Evolutionary conservation across 306 rosid genomes (phyloP).

Genomic region (Prunus mume): DNA sequence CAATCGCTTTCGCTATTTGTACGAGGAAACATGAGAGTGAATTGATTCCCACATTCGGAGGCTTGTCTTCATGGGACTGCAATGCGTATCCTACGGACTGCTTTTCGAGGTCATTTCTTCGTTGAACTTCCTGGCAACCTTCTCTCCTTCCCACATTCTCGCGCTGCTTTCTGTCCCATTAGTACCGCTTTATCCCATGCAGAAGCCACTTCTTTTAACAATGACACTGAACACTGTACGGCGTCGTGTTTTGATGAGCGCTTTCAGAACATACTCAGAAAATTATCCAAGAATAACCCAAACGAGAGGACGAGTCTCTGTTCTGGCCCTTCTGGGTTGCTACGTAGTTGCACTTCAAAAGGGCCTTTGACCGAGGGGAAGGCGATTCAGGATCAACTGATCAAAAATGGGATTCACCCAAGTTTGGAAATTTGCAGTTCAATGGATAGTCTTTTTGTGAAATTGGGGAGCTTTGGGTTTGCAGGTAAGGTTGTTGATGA

Average conservation of each 20-base stretch:
- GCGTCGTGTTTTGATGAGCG: not conserved
- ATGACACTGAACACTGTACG: not conserved
- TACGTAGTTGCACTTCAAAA: constrained; percentile 12
- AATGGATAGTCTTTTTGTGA: constrained; percentile 20
- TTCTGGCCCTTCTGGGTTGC: no score
- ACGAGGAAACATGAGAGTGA: no score
- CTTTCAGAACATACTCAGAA: not conserved
- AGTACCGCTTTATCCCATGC: not conserved
- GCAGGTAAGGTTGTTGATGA: constrained; percentile 27
- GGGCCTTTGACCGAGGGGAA: constrained; percentile 22
- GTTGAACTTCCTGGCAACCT: no score
- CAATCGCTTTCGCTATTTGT: no score
- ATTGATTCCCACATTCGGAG: no score
- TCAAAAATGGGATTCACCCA: constrained; percentile 21
- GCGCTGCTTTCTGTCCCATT: not conserved
- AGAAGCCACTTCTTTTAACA: not conserved
- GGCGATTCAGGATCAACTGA: constrained; percentile 27
- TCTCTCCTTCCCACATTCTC: not conserved
- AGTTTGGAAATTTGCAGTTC: constrained; percentile 30
- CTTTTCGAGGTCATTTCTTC: not conserved
- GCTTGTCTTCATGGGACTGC: no score
- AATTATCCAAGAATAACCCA: not conserved
- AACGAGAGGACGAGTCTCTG: no score
- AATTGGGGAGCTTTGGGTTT: constrained; percentile 11
- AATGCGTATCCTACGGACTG: not conserved